phyloP scores from a whole-genome alignment of 371 early-diverging fungal species.

The Blastocladiella emersonii region DNA sequence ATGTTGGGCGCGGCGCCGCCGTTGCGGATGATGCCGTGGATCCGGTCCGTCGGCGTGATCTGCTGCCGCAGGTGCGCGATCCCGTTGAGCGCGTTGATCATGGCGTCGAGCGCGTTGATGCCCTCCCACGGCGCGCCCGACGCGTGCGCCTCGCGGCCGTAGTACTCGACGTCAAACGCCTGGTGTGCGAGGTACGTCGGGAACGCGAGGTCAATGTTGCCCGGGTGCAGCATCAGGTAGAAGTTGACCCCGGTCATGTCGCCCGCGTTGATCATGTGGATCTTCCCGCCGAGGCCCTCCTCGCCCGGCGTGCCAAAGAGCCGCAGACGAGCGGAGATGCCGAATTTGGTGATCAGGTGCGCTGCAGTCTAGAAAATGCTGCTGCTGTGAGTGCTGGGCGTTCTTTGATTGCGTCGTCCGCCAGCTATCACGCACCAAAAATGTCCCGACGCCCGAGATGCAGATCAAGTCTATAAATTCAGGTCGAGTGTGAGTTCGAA shows the following conservation, averaged over 20 bases:
- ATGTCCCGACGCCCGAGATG: conserved; percentile 49
- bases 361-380: too few relatives aligned
- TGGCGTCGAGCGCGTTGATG: conserved; percentile 60
- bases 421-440: conserved; percentile 18
- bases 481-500: neutral
- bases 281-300: conserved; percentile 47
- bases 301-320: conserved; percentile 73
- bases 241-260: conserved; percentile 14
- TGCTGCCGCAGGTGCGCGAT: conserved; percentile 56
- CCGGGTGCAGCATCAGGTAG: conserved; percentile 64
- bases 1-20: conserved; percentile 51
- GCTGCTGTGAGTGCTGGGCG: neutral
- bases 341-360: conserved; percentile 4
- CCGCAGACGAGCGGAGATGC: conserved; percentile 39
- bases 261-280: conserved; percentile 41
- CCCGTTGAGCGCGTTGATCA: conserved; percentile 39
- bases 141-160: conserved; percentile 48
- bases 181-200: conserved; percentile 15
- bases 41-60: conserved; percentile 35
- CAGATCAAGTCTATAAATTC: conserved; percentile 39
- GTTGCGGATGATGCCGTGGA: conserved; percentile 57
- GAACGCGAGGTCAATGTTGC: conserved; percentile 20
- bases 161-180: conserved; percentile 35
- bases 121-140: conserved; percentile 52
- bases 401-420: neutral